phyloP scores from a whole-genome alignment of 352 stramenopile genomes.

The Discostella stelligera region DNA sequence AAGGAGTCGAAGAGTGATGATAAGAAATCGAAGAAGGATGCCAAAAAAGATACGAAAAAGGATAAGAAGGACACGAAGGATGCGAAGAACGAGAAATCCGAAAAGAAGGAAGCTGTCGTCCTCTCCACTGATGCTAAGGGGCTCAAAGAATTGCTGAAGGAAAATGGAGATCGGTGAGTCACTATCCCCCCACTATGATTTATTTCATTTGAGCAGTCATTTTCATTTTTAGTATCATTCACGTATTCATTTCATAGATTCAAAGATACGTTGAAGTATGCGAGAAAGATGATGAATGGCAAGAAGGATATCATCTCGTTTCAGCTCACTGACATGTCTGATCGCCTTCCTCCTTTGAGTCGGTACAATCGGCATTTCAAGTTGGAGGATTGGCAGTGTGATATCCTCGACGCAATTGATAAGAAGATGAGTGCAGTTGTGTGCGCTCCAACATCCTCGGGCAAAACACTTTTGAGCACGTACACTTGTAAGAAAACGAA shows the following conservation, averaged over 20 bases:
- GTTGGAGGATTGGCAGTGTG: slow-evolving; percentile 96
- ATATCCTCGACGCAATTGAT: slow-evolving; percentile 93
- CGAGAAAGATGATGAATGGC: slow-evolving; percentile 74
- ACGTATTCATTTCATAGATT: slow-evolving; percentile 37
- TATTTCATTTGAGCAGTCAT: not conserved
- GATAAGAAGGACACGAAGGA: slow-evolving; percentile 76
- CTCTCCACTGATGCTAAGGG: slow-evolving; percentile 60
- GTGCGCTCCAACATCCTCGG: slow-evolving; percentile 94
- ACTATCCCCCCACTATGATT: not conserved
- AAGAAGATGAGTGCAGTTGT: slow-evolving; percentile 94
- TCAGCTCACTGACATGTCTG: slow-evolving; percentile 85
- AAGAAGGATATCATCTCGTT: slow-evolving; percentile 82
- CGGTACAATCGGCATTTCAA: slow-evolving; percentile 86
- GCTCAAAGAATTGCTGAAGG: slow-evolving; percentile 79
- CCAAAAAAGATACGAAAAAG: slow-evolving; percentile 77
- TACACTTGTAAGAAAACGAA: slow-evolving; percentile 83
- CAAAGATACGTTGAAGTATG: slow-evolving; percentile 81
- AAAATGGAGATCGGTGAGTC: slow-evolving; percentile 54
- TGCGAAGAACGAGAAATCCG: slow-evolving; percentile 69
- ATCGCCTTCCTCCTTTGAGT: slow-evolving; percentile 85
- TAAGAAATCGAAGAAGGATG: slow-evolving; percentile 78
- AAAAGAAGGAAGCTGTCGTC: slow-evolving; percentile 67
- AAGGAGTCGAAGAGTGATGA: slow-evolving; percentile 77
- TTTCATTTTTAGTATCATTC: not conserved
- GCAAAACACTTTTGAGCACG: slow-evolving; percentile 93